Evolutionary conservation across 139 green algal genomes (phyloP), one percentile per base, ranked within the genome.

Genomic region (Nannochloris sp.): DNA sequence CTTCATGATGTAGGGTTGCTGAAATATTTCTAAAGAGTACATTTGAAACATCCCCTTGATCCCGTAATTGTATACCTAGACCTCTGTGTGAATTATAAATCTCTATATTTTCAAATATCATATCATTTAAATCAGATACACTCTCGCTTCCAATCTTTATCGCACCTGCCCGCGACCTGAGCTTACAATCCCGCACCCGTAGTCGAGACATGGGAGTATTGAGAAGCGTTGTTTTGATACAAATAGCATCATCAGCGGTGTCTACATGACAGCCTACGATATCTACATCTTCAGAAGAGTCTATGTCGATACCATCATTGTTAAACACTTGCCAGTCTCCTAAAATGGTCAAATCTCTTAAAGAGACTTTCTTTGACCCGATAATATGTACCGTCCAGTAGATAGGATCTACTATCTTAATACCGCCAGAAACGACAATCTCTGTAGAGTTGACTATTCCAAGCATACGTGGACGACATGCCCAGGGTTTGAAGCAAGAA

Each of bases 281-380:
- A 19, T 37, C 58, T 12, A 82, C 71, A 14, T 73, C 25, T 30
- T 31, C 27, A 15, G 58, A 77, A 59, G 57, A 46, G 48, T 80
- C 68, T 0, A 83, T 47, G 53, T 83, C 67, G 23, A 83, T 80
- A 30, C 76, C 77, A 39, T 83, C 77, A 30, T 70, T 81, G 65
- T 83, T 83, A 3, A 73, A 48, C 42, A 83, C 64, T 44, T 38
- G 31, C 37, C 42, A 45, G 65, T 76, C 69, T 27, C 73, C 66
- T 5, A 6, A 15, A 14, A 83, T 74, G 25, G 4, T 54, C 8
- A 82, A 3, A 1, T 44, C 29, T 0, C 14, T 31, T 2, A 85
- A 8, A 0, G 5, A 4, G 7, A 85, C 75, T 15, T 53, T 7
- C 4, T 32, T 15, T 70, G 70, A 78, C 45, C 53, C 27, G 8